Percentiles rank a stretch among this genome's conserved stretches.
These are phyloP conservation scores for Acacia concinna DNA, from an alignment of 331 rosid genomes.

Conservation along the genomic window DNA sequence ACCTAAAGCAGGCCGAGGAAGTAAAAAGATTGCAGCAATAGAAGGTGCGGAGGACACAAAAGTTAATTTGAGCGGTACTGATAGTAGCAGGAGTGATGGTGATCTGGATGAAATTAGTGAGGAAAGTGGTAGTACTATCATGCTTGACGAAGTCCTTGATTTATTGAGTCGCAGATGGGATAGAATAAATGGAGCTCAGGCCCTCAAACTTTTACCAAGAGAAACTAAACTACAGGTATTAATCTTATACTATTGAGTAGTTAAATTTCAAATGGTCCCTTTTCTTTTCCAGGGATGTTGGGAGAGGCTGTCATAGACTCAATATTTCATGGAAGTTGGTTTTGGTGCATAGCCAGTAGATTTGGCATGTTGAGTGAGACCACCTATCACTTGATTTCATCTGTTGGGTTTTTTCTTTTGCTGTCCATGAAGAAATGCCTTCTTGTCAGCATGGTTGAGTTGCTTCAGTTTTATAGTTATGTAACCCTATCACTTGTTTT, in stretches of 20 bases:
- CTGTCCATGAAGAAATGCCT: background rate
- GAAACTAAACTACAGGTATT: slow-evolving; percentile 93
- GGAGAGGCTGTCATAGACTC: background rate
- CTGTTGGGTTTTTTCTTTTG: slow-evolving; percentile 8
- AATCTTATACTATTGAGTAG: slow-evolving; percentile 6
- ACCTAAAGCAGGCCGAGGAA: slow-evolving; percentile 66
- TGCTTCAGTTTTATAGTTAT: slow-evolving; percentile 22
- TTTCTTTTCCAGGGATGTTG: background rate
- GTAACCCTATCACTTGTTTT: slow-evolving; percentile 9
- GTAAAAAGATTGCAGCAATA: slow-evolving; percentile 84
- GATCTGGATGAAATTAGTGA: slow-evolving; percentile 73
- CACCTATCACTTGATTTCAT: slow-evolving; percentile 12
- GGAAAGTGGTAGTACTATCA: slow-evolving; percentile 64
- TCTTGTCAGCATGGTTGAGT: background rate
- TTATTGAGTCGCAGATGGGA: slow-evolving; percentile 91
- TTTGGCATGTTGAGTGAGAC: background rate
- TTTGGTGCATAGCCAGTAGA: background rate
- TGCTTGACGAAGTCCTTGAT: slow-evolving; percentile 91
- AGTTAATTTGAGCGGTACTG: slow-evolving; percentile 67
- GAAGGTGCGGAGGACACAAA: slow-evolving; percentile 89
- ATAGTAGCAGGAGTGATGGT: slow-evolving; percentile 85
- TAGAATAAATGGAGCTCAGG: slow-evolving; percentile 94
- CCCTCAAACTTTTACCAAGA: slow-evolving; percentile 85
- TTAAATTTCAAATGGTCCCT: background rate
- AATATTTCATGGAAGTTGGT: background rate